Conservation (phyloP, 306 rosid species). For the Ochetophila trinervis region DNA sequence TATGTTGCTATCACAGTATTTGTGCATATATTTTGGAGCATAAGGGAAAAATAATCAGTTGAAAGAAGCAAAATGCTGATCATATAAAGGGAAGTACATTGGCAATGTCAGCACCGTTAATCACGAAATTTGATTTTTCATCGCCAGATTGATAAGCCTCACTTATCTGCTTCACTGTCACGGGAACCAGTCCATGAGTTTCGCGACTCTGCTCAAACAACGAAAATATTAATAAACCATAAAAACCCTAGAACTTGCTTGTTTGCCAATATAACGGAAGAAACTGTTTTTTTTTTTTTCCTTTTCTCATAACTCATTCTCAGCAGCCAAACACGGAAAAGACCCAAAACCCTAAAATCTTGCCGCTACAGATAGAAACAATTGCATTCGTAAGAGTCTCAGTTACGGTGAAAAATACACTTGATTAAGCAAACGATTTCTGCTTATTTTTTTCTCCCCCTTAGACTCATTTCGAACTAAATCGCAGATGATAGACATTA, state of each 20-base stretch:
- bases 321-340: background rate
- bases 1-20: background rate
- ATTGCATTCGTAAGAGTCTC: too few relatives aligned
- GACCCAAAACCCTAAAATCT: background rate
- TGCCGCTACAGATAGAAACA: too few relatives aligned
- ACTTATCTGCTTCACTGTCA: constrained; percentile 87
- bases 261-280: background rate
- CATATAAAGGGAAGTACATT: constrained; percentile 46
- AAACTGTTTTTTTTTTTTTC: background rate
- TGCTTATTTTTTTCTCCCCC: background rate
- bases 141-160: constrained; percentile 80
- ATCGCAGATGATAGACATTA: background rate
- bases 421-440: too few relatives aligned
- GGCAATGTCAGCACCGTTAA: constrained; percentile 68
- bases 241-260: constrained; percentile 10
- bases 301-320: background rate
- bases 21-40: background rate
- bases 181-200: constrained; percentile 71
- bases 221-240: background rate
- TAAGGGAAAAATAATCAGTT: too few relatives aligned
- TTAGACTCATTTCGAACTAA: background rate
- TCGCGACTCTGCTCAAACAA: constrained; percentile 49
- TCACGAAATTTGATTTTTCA: constrained; percentile 71
- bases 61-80: too few relatives aligned
- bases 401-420: too few relatives aligned